These are phyloP conservation scores for Cucurbita argyrosperma DNA, from an alignment of 306 rosid species.

Conservation along the genomic window DNA sequence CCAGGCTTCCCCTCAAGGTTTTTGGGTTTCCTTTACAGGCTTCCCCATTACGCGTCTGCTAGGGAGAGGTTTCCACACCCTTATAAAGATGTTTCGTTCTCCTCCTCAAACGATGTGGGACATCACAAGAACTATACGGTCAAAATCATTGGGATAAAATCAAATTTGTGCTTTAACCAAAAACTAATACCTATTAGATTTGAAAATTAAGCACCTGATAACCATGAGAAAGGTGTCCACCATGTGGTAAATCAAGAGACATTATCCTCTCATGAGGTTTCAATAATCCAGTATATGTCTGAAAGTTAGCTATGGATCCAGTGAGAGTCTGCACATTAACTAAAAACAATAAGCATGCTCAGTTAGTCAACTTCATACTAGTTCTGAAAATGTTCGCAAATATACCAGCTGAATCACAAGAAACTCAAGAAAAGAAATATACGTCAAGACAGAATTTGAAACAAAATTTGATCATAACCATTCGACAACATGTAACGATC, in stretches of 20 bases:
- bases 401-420: neutral
- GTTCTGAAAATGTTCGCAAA: neutral
- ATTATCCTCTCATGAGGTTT: slow-evolving; percentile 91
- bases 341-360: slow-evolving; percentile 15
- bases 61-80: too few species aligned
- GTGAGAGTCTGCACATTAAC: slow-evolving; percentile 85
- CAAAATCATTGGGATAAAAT: too few species aligned
- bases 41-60: too few species aligned
- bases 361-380: neutral
- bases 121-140: too few species aligned
- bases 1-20: too few species aligned
- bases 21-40: too few species aligned
- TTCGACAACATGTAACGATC: too few species aligned
- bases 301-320: slow-evolving; percentile 88
- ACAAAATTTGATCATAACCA: too few species aligned
- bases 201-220: slow-evolving; percentile 47
- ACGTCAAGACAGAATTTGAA: neutral
- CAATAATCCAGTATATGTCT: slow-evolving; percentile 76
- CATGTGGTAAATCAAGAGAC: slow-evolving; percentile 96
- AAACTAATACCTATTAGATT: neutral
- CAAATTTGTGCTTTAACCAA: neutral
- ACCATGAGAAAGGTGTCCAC: slow-evolving; percentile 94
- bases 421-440: neutral
- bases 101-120: too few species aligned
- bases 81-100: too few species aligned